Percentiles rank a stretch among this genome's conserved stretches.
These are phyloP conservation scores for Apiospora koreana DNA, from an alignment of 2,329 filamentous ascomycete species.

Conservation along the genomic window DNA sequence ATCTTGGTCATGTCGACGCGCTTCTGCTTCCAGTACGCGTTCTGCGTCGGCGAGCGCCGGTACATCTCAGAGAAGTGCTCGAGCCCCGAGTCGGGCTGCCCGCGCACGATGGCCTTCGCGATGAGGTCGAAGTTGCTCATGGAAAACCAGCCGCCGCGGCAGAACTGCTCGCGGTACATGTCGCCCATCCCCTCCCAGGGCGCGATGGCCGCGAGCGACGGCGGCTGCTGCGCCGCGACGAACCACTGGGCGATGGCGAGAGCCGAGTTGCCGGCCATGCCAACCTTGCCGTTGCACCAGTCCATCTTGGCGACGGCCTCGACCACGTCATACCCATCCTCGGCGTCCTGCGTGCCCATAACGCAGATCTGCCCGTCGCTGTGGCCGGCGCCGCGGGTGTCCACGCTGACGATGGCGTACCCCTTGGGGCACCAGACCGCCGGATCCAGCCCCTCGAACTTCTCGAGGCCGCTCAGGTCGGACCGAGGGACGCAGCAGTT, in stretches of 20 bases:
- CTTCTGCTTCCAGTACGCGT: conserved; percentile 40
- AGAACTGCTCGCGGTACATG: conserved; percentile 47
- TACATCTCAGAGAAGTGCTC: conserved; percentile 46
- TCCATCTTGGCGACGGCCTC: conserved; percentile 40
- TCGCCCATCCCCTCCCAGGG: conserved; percentile 48
- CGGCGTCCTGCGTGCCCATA: conserved; percentile 44
- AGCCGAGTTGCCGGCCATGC: conserved; percentile 45
- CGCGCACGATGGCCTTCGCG: conserved; percentile 35
- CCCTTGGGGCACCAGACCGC: conserved; percentile 31
- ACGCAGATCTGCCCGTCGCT: conserved; percentile 24
- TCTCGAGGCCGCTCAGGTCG: conserved; percentile 26
- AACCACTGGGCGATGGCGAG: conserved; percentile 45
- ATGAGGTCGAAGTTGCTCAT: conserved; percentile 45
- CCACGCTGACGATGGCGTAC: conserved; percentile 37
- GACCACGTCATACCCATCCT: conserved; percentile 47
- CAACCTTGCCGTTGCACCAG: conserved; percentile 47
- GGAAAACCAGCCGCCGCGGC: conserved; percentile 40
- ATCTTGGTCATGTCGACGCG: conserved; percentile 36
- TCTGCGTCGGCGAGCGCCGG: conserved; percentile 32
- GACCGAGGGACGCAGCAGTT: conserved; percentile 22
- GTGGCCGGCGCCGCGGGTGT: conserved; percentile 34
- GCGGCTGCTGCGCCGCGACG: conserved; percentile 42
- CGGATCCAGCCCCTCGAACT: conserved; percentile 28
- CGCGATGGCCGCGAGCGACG: conserved; percentile 42
- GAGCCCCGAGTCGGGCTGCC: conserved; percentile 32